Percentiles rank a stretch among this genome's conserved stretches.
These are phyloP conservation scores for Grosmannia penicillata DNA, from an alignment of 2,329 filamentous ascomycete genomes.

Conservation along the genomic window DNA sequence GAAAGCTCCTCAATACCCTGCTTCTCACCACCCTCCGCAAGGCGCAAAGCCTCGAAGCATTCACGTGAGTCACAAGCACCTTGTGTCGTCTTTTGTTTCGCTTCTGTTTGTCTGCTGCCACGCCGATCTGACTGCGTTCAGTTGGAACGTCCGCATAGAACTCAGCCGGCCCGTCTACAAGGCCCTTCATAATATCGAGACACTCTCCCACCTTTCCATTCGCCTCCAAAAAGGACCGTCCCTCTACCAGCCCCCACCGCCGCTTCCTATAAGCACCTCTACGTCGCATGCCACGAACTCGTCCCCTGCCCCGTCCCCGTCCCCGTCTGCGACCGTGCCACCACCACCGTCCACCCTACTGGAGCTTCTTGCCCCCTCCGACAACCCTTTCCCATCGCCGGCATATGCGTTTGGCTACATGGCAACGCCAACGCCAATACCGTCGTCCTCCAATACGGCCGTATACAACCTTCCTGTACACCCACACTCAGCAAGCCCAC, in stretches of 20 bases:
- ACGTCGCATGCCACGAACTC: too few species aligned
- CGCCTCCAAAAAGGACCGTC: constrained; percentile 44
- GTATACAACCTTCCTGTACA: too few species aligned
- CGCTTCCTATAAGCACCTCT: constrained; percentile 26
- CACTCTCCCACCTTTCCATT: constrained; percentile 38
- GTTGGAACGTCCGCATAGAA: constrained; percentile 51
- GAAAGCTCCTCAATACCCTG: constrained; percentile 50
- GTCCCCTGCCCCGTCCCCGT: constrained; percentile 6
- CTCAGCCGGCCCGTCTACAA: constrained; percentile 43
- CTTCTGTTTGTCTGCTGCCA: not conserved
- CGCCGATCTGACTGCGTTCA: constrained; percentile 12
- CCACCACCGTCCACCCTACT: constrained; percentile 9
- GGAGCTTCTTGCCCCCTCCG: too few species aligned
- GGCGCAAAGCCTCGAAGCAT: constrained; percentile 38
- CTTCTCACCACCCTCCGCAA: constrained; percentile 41
- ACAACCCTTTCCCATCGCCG: too few species aligned
- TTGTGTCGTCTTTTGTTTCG: not conserved
- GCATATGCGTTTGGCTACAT: too few species aligned
- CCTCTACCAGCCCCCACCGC: constrained; percentile 33
- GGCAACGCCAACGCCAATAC: too few species aligned
- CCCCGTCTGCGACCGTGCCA: not conserved
- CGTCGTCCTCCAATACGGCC: too few species aligned
- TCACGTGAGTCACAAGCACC: constrained; percentile 40
- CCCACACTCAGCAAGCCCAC: too few species aligned
- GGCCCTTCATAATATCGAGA: constrained; percentile 36